phyloP scores from a whole-genome alignment of 306 rosid species.

The Malus fusca region DNA sequence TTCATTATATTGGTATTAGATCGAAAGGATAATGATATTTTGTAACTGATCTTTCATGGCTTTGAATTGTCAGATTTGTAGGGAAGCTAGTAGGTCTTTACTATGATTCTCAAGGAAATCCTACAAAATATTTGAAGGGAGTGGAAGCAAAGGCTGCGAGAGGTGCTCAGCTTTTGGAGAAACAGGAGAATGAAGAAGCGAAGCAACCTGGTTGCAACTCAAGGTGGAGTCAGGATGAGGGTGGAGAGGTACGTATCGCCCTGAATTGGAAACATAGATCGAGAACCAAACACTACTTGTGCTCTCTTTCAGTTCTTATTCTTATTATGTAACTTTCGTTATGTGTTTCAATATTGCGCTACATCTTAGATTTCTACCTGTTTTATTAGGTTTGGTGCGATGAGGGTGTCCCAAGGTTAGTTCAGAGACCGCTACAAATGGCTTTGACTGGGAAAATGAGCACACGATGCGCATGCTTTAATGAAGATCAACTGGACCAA shows the following conservation, averaged over 20 bases:
- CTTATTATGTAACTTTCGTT: neutral
- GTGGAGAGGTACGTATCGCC: constrained; percentile 64
- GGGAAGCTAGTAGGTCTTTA: constrained; percentile 86
- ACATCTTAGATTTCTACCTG: neutral
- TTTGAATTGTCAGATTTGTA: constrained; percentile 42
- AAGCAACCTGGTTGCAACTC: constrained; percentile 80
- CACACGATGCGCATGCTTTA: constrained; percentile 85
- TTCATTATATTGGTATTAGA: neutral
- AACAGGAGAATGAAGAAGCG: constrained; percentile 85
- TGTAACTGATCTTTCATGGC: neutral
- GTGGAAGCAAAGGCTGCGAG: constrained; percentile 91
- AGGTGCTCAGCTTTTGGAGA: constrained; percentile 86
- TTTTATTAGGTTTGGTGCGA: constrained; percentile 85
- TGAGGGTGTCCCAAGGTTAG: constrained; percentile 71
- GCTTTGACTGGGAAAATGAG: constrained; percentile 90
- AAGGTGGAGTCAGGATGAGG: constrained; percentile 89
- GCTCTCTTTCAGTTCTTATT: neutral
- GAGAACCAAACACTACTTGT: neutral
- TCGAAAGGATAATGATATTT: neutral
- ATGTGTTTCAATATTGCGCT: neutral
- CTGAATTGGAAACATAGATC: neutral
- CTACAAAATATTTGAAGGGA: constrained; percentile 86
- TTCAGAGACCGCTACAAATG: constrained; percentile 78
- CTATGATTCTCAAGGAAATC: constrained; percentile 63
- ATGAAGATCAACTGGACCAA: constrained; percentile 60